These are phyloP conservation scores for Cyclotella choctawhatcheeana DNA, from an alignment of 108 stramenopile species.

Conservation along the genomic window DNA sequence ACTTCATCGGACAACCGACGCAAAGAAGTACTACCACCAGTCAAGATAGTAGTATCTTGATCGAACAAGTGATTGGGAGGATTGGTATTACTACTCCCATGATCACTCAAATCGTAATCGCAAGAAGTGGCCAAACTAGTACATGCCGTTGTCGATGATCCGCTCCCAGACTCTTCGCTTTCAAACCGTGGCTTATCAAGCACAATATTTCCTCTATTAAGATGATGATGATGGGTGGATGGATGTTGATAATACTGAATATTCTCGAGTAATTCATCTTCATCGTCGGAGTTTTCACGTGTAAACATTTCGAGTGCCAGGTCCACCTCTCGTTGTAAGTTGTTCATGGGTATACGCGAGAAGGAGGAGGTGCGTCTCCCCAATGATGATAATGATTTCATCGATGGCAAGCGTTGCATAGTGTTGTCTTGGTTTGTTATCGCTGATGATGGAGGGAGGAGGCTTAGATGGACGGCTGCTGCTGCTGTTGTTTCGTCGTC, in stretches of 20 bases:
- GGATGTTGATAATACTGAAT: background rate
- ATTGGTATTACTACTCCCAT: too few species aligned
- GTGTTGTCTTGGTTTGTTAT: background rate
- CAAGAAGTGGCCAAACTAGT: slow-evolving; percentile 32
- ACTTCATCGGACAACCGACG: background rate
- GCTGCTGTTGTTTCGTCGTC: background rate
- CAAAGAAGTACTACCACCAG: too few species aligned
- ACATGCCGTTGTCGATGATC: slow-evolving; percentile 25
- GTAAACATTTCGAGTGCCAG: slow-evolving; percentile 41
- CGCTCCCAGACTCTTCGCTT: slow-evolving; percentile 28
- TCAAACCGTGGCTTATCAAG: background rate
- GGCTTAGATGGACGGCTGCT: slow-evolving; percentile 5
- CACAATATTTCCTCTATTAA: too few species aligned
- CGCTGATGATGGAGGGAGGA: background rate
- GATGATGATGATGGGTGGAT: too few species aligned
- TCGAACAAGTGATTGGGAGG: too few species aligned
- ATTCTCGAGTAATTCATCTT: slow-evolving; percentile 28
- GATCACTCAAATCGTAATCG: slow-evolving; percentile 16
- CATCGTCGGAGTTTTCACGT: slow-evolving; percentile 32
- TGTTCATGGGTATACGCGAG: slow-evolving; percentile 23
- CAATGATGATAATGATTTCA: background rate
- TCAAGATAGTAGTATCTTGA: too few species aligned
- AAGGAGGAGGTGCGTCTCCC: background rate
- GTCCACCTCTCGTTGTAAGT: slow-evolving; percentile 45
- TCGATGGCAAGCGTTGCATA: background rate